Evolutionary conservation across 495 filamentous ascomycete species (phyloP), one percentile per base, ranked within the genome.

Genomic region (Thozetella sp.): DNA sequence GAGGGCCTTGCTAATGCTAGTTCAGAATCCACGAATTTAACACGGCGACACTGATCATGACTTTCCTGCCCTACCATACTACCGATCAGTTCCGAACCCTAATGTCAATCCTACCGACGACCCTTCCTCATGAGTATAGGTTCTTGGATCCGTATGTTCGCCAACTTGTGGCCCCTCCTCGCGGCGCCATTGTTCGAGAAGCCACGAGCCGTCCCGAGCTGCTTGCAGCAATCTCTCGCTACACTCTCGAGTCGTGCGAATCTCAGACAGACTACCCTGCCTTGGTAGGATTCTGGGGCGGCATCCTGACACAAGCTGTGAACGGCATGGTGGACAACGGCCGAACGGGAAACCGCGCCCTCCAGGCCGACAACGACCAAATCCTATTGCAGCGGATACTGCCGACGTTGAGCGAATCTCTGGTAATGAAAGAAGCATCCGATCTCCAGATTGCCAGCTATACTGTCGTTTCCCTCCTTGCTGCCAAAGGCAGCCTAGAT

Each of bases 11-110:
- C 79, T 84, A 67, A 83, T 61, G 25, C 10, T 57, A 19, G 1
- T 30, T n/a, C 61, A 97, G 95, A 58, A 80, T 95, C 25, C 95
- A 98, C 70, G 92, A 97, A 68, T 87, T 91, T 67, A 98, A 97
- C 68, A 93, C 92, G 0, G 77, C 83, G 0, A 84, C 81, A 48
- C 76, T 95, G 19, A 75, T 98, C n/a, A 78, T 94, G 51, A 92
- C 93, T 10, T 97, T 98, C 71, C 80, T 99, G 15, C 95, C 96
- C 2, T 97, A 96, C 66, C 92, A 98, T 67, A 87, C 87, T 0
- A 88, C 89, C 19, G 90, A 88, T 2, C 83, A 92, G 2, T 96
- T 97, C 68, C 72, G 88, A 9, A 91, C 90, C 2, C 76, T 98
- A 2, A 79, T 99, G 4, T 89, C 91, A 1, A 92, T 97, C 58